These are phyloP conservation scores for Pharus latifolius DNA, from an alignment of 176 grass and related monocot species.

Conservation along the genomic window DNA sequence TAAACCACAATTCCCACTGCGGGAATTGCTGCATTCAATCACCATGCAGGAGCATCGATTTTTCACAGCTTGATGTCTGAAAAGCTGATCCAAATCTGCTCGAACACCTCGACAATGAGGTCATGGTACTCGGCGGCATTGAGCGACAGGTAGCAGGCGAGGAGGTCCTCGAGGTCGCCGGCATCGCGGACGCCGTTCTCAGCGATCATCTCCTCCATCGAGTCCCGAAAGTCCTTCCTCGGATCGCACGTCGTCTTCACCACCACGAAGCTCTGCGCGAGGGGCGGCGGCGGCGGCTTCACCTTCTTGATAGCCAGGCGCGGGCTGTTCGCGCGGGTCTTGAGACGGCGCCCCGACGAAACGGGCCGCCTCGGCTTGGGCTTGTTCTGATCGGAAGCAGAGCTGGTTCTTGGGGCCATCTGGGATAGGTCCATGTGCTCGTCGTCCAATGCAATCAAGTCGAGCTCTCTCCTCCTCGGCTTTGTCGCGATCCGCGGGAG, in stretches of 20 bases:
- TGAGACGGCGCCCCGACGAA: conserved; percentile 18
- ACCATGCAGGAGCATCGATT: neutral
- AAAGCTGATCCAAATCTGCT: conserved; percentile 56
- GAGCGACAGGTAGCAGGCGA: conserved; percentile 76
- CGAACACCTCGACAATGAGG: conserved; percentile 74
- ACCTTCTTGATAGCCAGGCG: neutral
- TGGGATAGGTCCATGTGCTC: neutral
- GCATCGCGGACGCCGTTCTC: conserved; percentile 49
- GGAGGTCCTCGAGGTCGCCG: conserved; percentile 70
- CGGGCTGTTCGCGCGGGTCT: conserved; percentile 43
- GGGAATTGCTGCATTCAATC: neutral
- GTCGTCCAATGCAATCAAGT: neutral
- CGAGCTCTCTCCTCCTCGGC: conserved; percentile 3
- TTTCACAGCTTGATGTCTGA: neutral
- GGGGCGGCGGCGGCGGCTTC: neutral
- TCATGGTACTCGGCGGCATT: conserved; percentile 65
- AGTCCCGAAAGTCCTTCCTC: conserved; percentile 64
- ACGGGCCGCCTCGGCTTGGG: conserved; percentile 16
- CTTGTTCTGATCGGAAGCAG: conserved; percentile 5
- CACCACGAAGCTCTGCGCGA: conserved; percentile 42
- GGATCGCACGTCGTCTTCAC: conserved; percentile 54
- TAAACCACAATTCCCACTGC: neutral
- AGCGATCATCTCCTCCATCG: conserved; percentile 86
- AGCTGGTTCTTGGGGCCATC: neutral
- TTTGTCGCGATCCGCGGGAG: conserved; percentile 50